phyloP scores from a whole-genome alignment of 257 asterid species.

The Mentha longifolia region DNA sequence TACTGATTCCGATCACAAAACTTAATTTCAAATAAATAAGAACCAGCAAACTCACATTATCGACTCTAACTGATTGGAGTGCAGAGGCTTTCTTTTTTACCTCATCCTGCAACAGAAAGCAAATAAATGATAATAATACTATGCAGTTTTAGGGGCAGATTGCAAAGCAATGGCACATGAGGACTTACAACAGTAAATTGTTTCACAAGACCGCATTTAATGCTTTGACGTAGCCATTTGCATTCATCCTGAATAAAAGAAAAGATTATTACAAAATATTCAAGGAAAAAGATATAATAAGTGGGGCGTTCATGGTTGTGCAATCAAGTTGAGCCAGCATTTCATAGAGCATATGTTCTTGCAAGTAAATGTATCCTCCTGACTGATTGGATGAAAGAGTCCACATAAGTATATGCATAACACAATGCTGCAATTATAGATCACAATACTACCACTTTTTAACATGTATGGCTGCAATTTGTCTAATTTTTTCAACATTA shows the following conservation, averaged over 20 bases:
- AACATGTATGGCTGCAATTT: neutral
- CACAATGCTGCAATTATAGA: neutral
- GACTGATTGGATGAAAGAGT: neutral
- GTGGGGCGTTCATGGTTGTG: constrained; percentile 10
- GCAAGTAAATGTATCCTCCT: constrained; percentile 22
- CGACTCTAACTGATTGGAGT: constrained; percentile 55
- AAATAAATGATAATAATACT: constrained; percentile 21
- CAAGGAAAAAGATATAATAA: constrained; percentile 20
- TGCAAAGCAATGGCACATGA: constrained; percentile 27
- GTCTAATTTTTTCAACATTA: neutral
- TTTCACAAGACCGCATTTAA: constrained; percentile 67
- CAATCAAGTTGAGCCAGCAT: constrained; percentile 29
- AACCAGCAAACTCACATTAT: constrained; percentile 49
- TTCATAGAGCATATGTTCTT: constrained; percentile 8
- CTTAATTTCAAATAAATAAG: constrained; percentile 6
- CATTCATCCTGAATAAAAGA: constrained; percentile 69
- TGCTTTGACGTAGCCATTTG: constrained; percentile 64
- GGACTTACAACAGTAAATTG: constrained; percentile 68
- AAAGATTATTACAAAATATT: constrained; percentile 11
- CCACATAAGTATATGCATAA: constrained; percentile 9
- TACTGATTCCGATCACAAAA: neutral
- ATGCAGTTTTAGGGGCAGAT: neutral
- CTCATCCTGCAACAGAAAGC: constrained; percentile 54
- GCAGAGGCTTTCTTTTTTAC: constrained; percentile 63
- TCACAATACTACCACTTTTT: neutral